phyloP scores from a whole-genome alignment of 495 filamentous ascomycete genomes.

The Aspergillus egyptiacus region DNA sequence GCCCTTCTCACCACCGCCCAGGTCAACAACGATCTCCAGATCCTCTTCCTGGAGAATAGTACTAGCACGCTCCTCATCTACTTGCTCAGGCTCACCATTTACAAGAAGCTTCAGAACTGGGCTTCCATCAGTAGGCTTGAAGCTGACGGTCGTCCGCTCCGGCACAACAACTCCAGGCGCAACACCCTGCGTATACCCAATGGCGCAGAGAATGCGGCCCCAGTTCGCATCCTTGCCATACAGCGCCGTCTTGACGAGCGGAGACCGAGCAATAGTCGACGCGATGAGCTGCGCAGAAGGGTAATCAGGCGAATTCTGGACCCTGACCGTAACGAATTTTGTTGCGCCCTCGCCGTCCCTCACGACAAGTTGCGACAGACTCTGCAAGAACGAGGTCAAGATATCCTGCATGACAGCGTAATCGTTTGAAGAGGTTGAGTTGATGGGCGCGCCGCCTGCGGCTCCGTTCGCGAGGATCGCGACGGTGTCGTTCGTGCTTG shows the following conservation, averaged over 20 bases:
- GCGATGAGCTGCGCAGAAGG: conserved; percentile 65
- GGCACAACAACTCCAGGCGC: conserved; percentile 60
- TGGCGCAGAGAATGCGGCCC: conserved; percentile 93
- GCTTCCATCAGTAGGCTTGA: conserved; percentile 80
- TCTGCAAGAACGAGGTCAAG: conserved; percentile 70
- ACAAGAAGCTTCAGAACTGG: conserved; percentile 77
- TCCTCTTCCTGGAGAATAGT: conserved; percentile 84
- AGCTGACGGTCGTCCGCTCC: conserved; percentile 84
- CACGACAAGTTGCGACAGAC: conserved; percentile 87
- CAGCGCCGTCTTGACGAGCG: conserved; percentile 93
- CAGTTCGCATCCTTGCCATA: conserved; percentile 98
- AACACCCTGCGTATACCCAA: conserved; percentile 76
- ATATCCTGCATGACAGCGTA: conserved; percentile 59
- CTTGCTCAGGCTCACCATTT: conserved; percentile 82
- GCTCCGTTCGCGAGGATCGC: conserved; percentile 92
- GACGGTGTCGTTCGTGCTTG: conserved; percentile 94
- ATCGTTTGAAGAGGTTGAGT: conserved; percentile 50
- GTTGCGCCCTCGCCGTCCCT: conserved; percentile 97
- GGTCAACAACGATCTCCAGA: conserved; percentile 69
- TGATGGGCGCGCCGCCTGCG: conserved; percentile 66
- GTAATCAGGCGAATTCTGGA: conserved; percentile 64
- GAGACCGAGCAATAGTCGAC: conserved; percentile 83
- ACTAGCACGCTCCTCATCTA: conserved; percentile 83
- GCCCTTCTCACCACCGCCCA: conserved; percentile 47
- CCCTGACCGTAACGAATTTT: conserved; percentile 93